Percentiles rank a stretch among this genome's conserved stretches.
phyloP scores from a whole-genome alignment of 495 filamentous ascomycete genomes.

The Viridothelium virens region DNA sequence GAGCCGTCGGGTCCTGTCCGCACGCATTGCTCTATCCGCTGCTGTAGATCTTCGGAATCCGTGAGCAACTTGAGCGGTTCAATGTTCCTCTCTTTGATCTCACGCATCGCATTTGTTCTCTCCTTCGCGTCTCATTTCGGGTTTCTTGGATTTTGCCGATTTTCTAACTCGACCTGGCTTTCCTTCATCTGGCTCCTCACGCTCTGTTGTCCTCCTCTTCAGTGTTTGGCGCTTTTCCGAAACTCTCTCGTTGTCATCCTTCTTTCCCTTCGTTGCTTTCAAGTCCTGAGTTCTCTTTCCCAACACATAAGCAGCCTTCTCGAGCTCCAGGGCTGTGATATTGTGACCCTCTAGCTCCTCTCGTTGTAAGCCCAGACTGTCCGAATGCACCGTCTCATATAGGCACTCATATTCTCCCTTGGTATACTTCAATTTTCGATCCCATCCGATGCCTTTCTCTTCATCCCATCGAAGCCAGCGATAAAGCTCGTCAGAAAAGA shows the following conservation, averaged over 20 bases:
- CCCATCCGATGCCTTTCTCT: constrained; percentile 36
- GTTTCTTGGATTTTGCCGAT: not conserved
- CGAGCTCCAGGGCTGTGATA: constrained; percentile 54
- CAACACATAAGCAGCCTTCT: constrained; percentile 59
- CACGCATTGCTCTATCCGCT: too few species aligned
- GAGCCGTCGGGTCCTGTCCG: not conserved
- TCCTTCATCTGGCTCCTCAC: not conserved
- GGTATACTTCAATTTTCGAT: constrained; percentile 55
- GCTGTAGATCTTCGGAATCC: too few species aligned
- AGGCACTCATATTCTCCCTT: constrained; percentile 54
- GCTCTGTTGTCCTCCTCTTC: not conserved
- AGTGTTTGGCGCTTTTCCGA: not conserved
- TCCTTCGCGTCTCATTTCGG: not conserved
- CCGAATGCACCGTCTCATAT: constrained; percentile 35
- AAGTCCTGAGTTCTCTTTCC: constrained; percentile 13
- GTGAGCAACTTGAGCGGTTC: not conserved
- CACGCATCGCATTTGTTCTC: not conserved
- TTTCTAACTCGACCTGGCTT: not conserved
- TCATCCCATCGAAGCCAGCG: constrained; percentile 51
- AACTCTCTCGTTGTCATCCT: not conserved
- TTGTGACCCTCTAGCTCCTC: constrained; percentile 42
- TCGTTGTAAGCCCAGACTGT: constrained; percentile 1
- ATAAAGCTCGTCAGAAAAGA: constrained; percentile 71
- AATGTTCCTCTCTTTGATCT: not conserved
- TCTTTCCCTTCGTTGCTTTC: not conserved